These are phyloP conservation scores for Colletotrichum sp. DNA, from an alignment of 2,329 filamentous ascomycete species.

Conservation along the genomic window DNA sequence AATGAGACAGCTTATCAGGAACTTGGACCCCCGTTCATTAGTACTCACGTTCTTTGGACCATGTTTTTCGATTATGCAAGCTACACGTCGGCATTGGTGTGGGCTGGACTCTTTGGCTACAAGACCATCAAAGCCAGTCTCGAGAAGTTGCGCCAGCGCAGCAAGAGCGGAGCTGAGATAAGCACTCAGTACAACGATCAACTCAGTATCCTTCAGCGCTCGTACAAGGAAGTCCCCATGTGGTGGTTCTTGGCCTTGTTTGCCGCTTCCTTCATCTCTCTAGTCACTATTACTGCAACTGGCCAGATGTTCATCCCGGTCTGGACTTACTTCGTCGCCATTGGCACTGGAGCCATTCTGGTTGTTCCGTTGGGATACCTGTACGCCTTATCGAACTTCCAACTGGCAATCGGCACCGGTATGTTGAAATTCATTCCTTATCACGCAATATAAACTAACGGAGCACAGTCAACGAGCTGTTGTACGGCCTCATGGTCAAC, in stretches of 20 bases:
- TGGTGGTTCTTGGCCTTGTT: conserved; percentile 64
- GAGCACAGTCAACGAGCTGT: conserved; percentile 53
- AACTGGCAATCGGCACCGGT: conserved; percentile 30
- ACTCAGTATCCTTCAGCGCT: conserved; percentile 62
- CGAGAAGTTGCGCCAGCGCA: background rate
- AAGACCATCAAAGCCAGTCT: conserved; percentile 42
- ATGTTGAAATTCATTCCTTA: background rate
- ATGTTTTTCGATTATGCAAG: conserved; percentile 49
- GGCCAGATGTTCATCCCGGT: conserved; percentile 62
- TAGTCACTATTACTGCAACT: conserved; percentile 56
- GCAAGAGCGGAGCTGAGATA: conserved; percentile 51
- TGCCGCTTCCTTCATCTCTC: conserved; percentile 40
- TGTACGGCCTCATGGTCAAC: conserved; percentile 66
- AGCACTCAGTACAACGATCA: conserved; percentile 57
- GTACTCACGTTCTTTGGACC: conserved; percentile 16
- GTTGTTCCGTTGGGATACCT: conserved; percentile 64
- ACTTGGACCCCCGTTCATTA: conserved; percentile 59
- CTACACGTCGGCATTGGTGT: conserved; percentile 56
- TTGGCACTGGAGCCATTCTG: conserved; percentile 58
- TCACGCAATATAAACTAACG: background rate
- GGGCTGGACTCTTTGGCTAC: conserved; percentile 50
- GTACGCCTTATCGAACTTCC: conserved; percentile 63
- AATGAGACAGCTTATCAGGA: conserved; percentile 64
- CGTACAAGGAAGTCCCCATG: conserved; percentile 62
- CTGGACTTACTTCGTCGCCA: conserved; percentile 64